A percentile compares a stretch with the other conserved stretches of the same genome.
Evolutionary conservation across 1,139 yeast genomes (phyloP).

Genomic region (Yamadazyma diddensiae): DNA sequence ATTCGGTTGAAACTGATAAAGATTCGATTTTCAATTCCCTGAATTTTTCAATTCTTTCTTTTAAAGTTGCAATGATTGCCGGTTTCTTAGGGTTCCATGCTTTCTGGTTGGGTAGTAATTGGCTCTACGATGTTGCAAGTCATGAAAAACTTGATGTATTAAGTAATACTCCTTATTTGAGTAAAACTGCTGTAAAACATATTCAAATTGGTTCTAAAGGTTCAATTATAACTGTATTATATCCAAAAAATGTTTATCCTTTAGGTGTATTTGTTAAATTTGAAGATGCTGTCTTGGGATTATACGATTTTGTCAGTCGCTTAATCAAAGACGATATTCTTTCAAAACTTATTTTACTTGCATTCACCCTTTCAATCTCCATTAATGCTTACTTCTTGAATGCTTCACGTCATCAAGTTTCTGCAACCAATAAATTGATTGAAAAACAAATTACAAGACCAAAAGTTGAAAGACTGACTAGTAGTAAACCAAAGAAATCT

Average conservation of each 20-base stretch:
- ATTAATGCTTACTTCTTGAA: slow-evolving; percentile 82
- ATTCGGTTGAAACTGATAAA: slow-evolving; percentile 46
- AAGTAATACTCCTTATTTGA: slow-evolving; percentile 19
- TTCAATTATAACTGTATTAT: slow-evolving; percentile 63
- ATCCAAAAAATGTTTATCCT: slow-evolving; percentile 69
- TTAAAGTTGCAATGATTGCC: slow-evolving; percentile 65
- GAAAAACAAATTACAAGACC: slow-evolving; percentile 38
- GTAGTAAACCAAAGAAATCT: slow-evolving; percentile 4
- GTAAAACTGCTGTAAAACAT: slow-evolving; percentile 40
- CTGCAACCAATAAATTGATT: slow-evolving; percentile 42
- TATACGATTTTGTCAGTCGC: slow-evolving; percentile 56
- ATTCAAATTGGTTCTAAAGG: slow-evolving; percentile 46
- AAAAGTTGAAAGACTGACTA: slow-evolving; percentile 8
- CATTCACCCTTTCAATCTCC: slow-evolving; percentile 71
- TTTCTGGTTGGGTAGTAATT: slow-evolving; percentile 70
- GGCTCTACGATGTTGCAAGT: slow-evolving; percentile 52
- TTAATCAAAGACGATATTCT: slow-evolving; percentile 84
- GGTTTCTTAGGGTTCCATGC: slow-evolving; percentile 72
- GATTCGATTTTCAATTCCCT: slow-evolving; percentile 25
- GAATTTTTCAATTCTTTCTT: slow-evolving; percentile 48
- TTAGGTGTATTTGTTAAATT: slow-evolving; percentile 58
- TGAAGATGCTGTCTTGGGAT: slow-evolving; percentile 59
- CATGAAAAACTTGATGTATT: slow-evolving; percentile 10
- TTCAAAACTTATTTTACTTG: slow-evolving; percentile 72
- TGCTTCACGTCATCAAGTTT: slow-evolving; percentile 61